A percentile compares a stretch with the other conserved stretches of the same genome.
Evolutionary conservation across 371 early-diverging fungal genomes (phyloP).

Genomic region (Mucor saturninus): DNA sequence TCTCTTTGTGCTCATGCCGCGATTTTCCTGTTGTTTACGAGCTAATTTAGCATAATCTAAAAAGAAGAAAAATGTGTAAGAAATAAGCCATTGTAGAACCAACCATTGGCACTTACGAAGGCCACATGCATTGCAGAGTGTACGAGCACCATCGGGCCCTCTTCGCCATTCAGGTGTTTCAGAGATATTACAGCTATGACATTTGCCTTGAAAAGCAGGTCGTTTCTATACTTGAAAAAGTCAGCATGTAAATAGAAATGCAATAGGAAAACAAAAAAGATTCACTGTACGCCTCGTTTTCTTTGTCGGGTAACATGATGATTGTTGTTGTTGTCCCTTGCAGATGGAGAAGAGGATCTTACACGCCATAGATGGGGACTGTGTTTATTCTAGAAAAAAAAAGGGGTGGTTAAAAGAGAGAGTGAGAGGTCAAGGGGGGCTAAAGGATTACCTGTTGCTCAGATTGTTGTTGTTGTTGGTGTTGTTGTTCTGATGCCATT

Average conservation of each 20-base stretch:
- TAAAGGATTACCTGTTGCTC: constrained; percentile 33
- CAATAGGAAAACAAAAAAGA: too few relatives aligned
- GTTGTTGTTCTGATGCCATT: constrained; percentile 22
- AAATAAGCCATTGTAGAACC: neutral
- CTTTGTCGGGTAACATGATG: neutral
- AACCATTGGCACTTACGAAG: constrained; percentile 46
- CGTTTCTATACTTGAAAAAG: constrained; percentile 31
- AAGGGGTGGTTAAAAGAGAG: too few relatives aligned
- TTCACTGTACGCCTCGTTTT: constrained; percentile 12
- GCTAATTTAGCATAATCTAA: constrained; percentile 49
- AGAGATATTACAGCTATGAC: constrained; percentile 64
- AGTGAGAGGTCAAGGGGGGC: too few relatives aligned
- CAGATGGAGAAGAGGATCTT: constrained; percentile 14
- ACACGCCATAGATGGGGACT: constrained; percentile 39
- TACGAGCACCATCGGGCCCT: constrained; percentile 70
- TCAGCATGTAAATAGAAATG: neutral
- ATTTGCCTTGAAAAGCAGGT: constrained; percentile 52
- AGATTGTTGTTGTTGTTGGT: neutral
- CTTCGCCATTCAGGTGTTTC: constrained; percentile 76
- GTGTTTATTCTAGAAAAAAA: neutral
- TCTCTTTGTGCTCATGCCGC: constrained; percentile 5
- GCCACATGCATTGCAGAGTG: constrained; percentile 74
- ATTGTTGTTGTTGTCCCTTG: neutral
- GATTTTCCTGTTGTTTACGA: constrained; percentile 32
- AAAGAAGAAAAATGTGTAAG: neutral